These are phyloP conservation scores for Fraxinus pennsylvanica DNA, from an alignment of 257 asterid genomes.

Conservation along the genomic window DNA sequence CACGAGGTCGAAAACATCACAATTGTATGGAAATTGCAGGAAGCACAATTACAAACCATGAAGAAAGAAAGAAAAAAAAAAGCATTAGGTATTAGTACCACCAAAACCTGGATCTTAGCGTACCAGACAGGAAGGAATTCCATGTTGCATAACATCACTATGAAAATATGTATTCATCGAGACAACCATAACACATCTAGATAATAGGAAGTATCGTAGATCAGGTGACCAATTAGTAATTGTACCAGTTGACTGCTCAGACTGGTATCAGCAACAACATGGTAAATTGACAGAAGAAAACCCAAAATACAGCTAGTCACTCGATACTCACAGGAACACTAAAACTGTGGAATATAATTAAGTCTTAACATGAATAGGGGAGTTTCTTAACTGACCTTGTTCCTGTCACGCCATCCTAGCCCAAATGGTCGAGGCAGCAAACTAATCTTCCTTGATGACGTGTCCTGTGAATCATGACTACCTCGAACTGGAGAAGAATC, in stretches of 20 bases:
- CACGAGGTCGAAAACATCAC: not conserved
- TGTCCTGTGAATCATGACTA: conserved; percentile 69
- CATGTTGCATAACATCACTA: not conserved
- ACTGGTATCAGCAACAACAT: not conserved
- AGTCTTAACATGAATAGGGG: not conserved
- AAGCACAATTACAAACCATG: too few relatives aligned
- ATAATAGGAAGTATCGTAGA: too few relatives aligned
- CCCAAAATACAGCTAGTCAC: not conserved
- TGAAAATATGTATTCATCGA: not conserved
- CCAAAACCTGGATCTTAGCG: not conserved
- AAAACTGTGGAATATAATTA: not conserved
- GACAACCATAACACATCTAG: too few relatives aligned
- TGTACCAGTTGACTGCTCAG: conserved; percentile 2
- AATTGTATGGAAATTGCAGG: not conserved
- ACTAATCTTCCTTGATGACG: conserved; percentile 67
- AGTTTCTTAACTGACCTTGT: conserved; percentile 58
- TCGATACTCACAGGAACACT: not conserved
- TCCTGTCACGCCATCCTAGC: conserved; percentile 88
- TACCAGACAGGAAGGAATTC: not conserved
- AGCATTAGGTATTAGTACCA: not conserved
- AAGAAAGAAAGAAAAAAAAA: not conserved
- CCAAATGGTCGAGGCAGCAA: conserved; percentile 83
- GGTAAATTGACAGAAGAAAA: not conserved
- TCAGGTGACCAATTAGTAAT: too few relatives aligned
- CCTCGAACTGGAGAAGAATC: conserved; percentile 35